Percentiles rank a stretch among this genome's conserved stretches.
phyloP scores from a whole-genome alignment of 164 flowering plant genomes.

The Santalum album region DNA sequence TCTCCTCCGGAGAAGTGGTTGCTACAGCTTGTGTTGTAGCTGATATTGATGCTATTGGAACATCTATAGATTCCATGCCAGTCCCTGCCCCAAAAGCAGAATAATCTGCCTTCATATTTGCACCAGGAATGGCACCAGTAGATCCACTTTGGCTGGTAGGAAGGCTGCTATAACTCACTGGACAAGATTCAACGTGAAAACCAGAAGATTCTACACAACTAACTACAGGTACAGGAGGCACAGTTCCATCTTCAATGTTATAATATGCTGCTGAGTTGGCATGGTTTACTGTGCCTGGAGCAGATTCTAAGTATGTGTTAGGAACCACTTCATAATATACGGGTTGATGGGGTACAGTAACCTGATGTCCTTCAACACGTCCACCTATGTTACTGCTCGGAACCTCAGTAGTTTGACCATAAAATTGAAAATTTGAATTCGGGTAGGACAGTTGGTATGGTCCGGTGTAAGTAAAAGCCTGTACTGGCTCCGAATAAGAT shows the following conservation, averaged over 20 bases:
- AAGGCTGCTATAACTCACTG: conserved; percentile 18
- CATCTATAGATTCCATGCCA: conserved; percentile 19
- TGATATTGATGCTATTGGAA: conserved; percentile 19
- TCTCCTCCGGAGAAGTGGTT: conserved; percentile 17
- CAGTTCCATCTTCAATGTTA: conserved; percentile 31
- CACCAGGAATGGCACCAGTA: conserved; percentile 11
- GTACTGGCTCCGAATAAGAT: conserved; percentile 39
- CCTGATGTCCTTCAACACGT: conserved; percentile 38
- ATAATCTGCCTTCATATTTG: conserved; percentile 14
- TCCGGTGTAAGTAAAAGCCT: conserved; percentile 34
- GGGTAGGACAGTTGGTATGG: conserved; percentile 41
- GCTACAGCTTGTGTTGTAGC: conserved; percentile 27
- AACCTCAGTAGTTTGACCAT: conserved; percentile 39
- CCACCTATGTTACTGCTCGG: conserved; percentile 36
- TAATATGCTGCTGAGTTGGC: conserved; percentile 35
- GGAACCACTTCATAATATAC: conserved; percentile 38
- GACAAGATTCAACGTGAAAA: conserved; percentile 17
- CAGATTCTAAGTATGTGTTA: conserved; percentile 27
- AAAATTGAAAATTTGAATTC: conserved; percentile 34
- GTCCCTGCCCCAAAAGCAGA: conserved; percentile 11
- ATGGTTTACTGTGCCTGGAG: conserved; percentile 31
- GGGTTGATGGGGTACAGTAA: conserved; percentile 28
- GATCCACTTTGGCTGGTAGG: conserved; percentile 22
- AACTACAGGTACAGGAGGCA: conserved; percentile 23
- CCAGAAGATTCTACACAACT: conserved; percentile 26